phyloP scores from a whole-genome alignment of 2,329 filamentous ascomycete genomes.

The Sphaerulina vaccinii region DNA sequence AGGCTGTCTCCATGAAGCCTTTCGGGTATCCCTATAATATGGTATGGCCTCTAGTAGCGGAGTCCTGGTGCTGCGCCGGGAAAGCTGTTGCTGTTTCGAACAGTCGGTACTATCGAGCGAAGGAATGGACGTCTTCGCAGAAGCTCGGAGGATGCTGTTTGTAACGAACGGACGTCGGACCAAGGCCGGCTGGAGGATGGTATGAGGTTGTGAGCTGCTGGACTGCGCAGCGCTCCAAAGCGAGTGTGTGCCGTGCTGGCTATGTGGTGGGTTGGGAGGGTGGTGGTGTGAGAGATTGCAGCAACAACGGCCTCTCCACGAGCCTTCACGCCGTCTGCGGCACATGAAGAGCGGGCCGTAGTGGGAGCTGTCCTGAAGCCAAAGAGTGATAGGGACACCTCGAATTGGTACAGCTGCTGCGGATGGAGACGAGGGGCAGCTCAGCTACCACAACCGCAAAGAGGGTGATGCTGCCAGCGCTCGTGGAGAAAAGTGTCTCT shows the following conservation, averaged over 20 bases:
- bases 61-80: not conserved
- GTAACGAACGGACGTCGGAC: constrained; percentile 36
- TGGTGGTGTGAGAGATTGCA: too few species aligned
- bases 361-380: too few species aligned
- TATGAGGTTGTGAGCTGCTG: constrained; percentile 2
- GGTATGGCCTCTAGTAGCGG: constrained; percentile 5
- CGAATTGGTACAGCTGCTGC: too few species aligned
- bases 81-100: constrained; percentile 11
- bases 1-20: constrained; percentile 4
- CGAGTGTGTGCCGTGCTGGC: not conserved
- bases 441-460: not conserved
- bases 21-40: constrained; percentile 1
- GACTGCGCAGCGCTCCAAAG: not conserved
- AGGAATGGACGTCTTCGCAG: constrained; percentile 29
- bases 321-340: too few species aligned
- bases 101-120: constrained; percentile 12
- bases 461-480: not conserved
- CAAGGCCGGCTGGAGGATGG: constrained; percentile 28
- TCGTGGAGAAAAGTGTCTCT: not conserved
- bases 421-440: too few species aligned
- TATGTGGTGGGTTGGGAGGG: not conserved
- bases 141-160: constrained; percentile 23
- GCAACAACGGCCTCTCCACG: too few species aligned
- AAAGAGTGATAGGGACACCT: not conserved
- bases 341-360: too few species aligned